Base-by-base conservation (phyloP, 1,284 basidiomycete genomes). In the Trichosporon sp. region DNA sequence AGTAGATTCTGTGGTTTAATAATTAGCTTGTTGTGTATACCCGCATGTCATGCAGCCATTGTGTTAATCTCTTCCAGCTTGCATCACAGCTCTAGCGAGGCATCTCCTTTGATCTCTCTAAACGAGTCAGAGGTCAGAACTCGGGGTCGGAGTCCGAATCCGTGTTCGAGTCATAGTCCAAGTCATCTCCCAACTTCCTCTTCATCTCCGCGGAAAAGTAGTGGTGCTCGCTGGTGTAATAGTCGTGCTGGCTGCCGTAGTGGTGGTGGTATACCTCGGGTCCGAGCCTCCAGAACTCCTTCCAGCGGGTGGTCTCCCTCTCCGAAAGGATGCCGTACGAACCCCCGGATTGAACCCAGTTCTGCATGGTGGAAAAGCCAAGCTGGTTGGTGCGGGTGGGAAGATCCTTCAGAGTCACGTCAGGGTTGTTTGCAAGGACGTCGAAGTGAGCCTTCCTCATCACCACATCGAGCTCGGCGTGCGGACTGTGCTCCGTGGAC, bases 1-100 rank as follows among this genome's bases (percentile, higher is more conserved):
- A 68, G 31, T 69, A 47, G 18, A 23, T 65, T 65, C 64, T 29
- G 7, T 31, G 47, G 47, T 53, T 23, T 27, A 31, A 34, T 15
- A 27, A 31, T 32, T 29, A 18, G 25, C 15, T 38, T 31, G 21
- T 51, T 58, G 47, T 65, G 21, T 64, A 47, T 64, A 64, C 38
- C 63, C 18, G 11, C 25, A 21, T 35, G n/a, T 34, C n/a, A 35
- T 65, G 44, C 35, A 56, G 11, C 47, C 25, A n/a, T n/a, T n/a
- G n/a, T n/a, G n/a, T n/a, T n/a, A n/a, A n/a, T n/a, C n/a, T n/a
- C n/a, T n/a, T n/a, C n/a, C n/a, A n/a, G n/a, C n/a, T n/a, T n/a
- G n/a, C n/a, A n/a, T n/a, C n/a, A n/a, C n/a, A n/a, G n/a, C n/a
- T n/a, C n/a, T n/a, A n/a, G n/a, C n/a, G n/a, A n/a, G n/a, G n/a